Evolutionary conservation across 257 asterid species (phyloP).

Genomic region (Voacanga thouarsii): DNA sequence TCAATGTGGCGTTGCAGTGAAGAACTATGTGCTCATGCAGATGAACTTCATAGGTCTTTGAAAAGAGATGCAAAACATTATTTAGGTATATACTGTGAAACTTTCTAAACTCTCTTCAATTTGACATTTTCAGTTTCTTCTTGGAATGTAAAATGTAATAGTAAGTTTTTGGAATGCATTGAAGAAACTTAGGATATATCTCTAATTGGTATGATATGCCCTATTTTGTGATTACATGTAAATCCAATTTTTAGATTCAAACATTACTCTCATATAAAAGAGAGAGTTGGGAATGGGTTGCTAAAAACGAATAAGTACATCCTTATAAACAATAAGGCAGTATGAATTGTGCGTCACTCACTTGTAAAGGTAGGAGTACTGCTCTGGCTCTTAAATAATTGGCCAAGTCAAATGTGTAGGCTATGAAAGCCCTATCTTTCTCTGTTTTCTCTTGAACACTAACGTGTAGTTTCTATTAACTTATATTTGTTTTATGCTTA

Average conservation of each 20-base stretch:
- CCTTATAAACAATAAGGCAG: no score
- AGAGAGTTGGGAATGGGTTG: background rate
- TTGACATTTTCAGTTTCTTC: background rate
- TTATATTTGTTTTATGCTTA: background rate
- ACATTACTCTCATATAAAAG: background rate
- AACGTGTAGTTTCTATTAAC: no score
- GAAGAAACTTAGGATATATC: no score
- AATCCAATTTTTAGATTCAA: background rate
- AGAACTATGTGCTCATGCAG: conserved; percentile 70
- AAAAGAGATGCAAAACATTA: conserved; percentile 82
- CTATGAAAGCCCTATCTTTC: background rate
- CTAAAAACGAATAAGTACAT: no score
- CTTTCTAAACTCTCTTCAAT: background rate
- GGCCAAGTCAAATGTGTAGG: background rate
- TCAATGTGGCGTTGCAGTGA: conserved; percentile 99
- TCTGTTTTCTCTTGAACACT: background rate
- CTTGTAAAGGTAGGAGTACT: background rate
- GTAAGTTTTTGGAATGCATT: no score
- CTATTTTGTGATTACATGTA: no score
- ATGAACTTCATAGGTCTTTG: conserved; percentile 64
- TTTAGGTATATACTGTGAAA: conserved; percentile 42
- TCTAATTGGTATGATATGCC: no score
- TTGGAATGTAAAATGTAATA: no score
- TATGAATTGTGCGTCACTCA: no score
- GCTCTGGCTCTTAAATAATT: background rate